phyloP scores from a whole-genome alignment of 768 basidiomycete species.

The Rhizopogon vulgaris region DNA sequence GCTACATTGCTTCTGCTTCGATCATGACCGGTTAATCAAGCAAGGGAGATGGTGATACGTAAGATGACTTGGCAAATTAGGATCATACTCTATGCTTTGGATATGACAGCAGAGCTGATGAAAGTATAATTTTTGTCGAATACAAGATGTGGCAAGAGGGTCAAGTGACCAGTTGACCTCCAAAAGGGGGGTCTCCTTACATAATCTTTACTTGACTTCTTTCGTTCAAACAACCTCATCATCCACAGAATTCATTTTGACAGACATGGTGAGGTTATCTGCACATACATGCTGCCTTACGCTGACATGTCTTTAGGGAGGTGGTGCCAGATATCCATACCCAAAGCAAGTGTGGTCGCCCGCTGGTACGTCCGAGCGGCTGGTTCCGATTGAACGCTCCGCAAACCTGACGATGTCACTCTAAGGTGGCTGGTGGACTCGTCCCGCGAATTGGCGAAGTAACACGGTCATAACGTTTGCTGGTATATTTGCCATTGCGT shows the following conservation, averaged over 20 bases:
- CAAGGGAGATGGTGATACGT: no score
- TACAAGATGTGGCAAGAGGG: no score
- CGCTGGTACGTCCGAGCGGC: constrained; percentile 47
- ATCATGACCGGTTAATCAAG: no score
- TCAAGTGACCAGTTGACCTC: no score
- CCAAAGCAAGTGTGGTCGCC: constrained; percentile 96
- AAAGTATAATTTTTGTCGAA: no score
- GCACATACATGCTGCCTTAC: not conserved
- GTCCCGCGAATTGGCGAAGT: constrained; percentile 82
- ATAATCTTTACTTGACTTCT: not conserved
- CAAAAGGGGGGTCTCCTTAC: not conserved
- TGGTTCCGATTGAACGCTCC: not conserved
- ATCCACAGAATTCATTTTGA: no score
- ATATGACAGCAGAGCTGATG: no score
- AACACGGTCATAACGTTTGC: constrained; percentile 73
- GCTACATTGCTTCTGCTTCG: no score
- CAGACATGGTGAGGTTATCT: not conserved
- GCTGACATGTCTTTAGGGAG: constrained; percentile 44
- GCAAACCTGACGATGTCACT: constrained; percentile 1
- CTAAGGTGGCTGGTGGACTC: constrained; percentile 92
- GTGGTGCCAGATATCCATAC: constrained; percentile 84
- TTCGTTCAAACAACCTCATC: not conserved
- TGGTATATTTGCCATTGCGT: constrained; percentile 64
- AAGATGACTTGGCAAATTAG: no score
- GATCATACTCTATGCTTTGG: no score